phyloP scores from a whole-genome alignment of 2,329 filamentous ascomycete species.

The Pyricularia grisea region DNA sequence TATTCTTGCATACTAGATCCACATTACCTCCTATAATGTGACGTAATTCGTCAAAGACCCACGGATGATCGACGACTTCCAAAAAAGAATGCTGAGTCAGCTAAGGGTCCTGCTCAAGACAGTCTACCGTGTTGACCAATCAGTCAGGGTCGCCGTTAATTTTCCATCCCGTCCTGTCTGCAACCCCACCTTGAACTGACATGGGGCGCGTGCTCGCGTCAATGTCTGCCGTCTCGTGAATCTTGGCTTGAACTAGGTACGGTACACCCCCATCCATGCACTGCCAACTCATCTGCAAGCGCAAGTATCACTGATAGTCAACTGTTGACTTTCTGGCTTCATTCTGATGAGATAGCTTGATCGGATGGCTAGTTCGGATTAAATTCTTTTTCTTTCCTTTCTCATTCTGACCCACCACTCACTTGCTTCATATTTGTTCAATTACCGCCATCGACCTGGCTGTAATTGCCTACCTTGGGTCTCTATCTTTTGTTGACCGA shows the following conservation, averaged over 20 bases:
- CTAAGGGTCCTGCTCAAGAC: neutral
- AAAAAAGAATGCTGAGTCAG: neutral
- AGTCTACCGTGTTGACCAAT: neutral
- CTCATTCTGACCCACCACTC: no score
- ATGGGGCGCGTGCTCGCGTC: neutral
- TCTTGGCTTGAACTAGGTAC: neutral
- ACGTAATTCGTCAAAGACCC: neutral
- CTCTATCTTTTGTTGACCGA: neutral
- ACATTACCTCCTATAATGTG: neutral
- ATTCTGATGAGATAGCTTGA: neutral
- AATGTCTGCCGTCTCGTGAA: neutral
- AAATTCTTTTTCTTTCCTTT: no score
- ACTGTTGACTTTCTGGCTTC: neutral
- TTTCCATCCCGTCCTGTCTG: neutral
- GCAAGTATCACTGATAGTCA: neutral
- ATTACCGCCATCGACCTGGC: no score
- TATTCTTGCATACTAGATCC: neutral
- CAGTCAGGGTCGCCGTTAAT: neutral
- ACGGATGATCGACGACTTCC: neutral
- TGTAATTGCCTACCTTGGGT: no score
- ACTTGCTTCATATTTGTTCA: no score
- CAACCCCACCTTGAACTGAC: neutral
- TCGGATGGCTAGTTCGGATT: neutral
- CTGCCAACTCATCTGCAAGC: neutral
- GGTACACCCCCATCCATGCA: neutral